Conservation (phyloP, 345 rosid species). For the Heritiera fomes region DNA sequence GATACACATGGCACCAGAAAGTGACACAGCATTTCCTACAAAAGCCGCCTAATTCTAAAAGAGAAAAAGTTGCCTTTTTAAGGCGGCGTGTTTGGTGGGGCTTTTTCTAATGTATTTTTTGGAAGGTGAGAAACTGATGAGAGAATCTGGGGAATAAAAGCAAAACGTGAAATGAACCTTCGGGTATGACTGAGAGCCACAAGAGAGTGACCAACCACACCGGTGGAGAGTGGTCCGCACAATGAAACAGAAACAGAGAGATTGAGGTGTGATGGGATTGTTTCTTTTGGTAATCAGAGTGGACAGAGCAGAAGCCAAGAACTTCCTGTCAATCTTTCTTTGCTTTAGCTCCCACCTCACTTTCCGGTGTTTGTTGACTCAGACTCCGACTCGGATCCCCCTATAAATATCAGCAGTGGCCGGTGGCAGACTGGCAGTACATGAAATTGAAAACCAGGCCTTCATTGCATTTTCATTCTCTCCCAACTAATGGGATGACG, state of each 20-base stretch:
- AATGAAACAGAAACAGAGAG: conserved; percentile 3
- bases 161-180: neutral
- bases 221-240: conserved; percentile 11
- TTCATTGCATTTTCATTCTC: neutral
- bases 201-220: neutral
- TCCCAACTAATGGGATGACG: neutral
- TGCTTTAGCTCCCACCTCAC: neutral
- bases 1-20: neutral
- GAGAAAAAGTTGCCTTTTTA: neutral
- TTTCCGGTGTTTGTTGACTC: neutral
- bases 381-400: neutral
- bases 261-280: conserved; percentile 9
- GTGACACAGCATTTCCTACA: neutral
- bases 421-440: no score
- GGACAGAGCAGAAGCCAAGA: conserved; percentile 1
- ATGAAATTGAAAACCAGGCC: neutral
- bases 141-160: neutral
- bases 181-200: conserved; percentile 6
- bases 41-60: neutral
- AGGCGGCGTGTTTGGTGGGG: neutral
- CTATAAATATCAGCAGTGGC: no score
- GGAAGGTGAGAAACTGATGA: neutral
- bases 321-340: neutral
- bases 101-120: neutral
- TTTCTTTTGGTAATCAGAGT: neutral